These are phyloP conservation scores for Chaetomiaceae sp. DNA, from an alignment of 2,329 filamentous ascomycete species.

Conservation along the genomic window DNA sequence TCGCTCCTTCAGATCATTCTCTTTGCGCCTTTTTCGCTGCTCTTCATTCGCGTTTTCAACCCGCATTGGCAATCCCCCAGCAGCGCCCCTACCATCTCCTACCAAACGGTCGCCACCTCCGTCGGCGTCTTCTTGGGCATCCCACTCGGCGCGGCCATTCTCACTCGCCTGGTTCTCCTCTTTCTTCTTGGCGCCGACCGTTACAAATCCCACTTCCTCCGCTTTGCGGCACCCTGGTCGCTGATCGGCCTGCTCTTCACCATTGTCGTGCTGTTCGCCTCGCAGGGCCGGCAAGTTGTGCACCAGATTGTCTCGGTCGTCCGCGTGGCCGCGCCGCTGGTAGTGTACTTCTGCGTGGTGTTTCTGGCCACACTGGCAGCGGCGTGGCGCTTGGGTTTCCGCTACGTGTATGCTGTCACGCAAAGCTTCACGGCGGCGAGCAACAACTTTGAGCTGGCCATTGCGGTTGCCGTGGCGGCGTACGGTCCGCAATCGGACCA, in stretches of 20 bases:
- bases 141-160: conserved; percentile 70
- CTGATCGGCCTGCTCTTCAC: conserved; percentile 82
- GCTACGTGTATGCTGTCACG: conserved; percentile 15
- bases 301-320: conserved; percentile 79
- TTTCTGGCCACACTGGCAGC: conserved; percentile 64
- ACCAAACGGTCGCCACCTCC: conserved; percentile 66
- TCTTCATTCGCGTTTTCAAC: conserved; percentile 63
- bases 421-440: conserved; percentile 38
- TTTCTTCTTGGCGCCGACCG: conserved; percentile 46
- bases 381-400: conserved; percentile 59
- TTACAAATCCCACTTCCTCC: conserved; percentile 67
- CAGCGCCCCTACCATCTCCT: conserved; percentile 37
- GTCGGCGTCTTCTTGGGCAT: conserved; percentile 83
- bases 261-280: conserved; percentile 78
- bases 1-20: conserved; percentile 69
- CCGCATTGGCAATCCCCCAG: conserved; percentile 32
- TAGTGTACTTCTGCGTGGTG: conserved; percentile 73
- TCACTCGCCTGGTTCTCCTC: conserved; percentile 62
- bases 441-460: conserved; percentile 90
- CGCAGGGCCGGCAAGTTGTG: conserved; percentile 69
- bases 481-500: conserved; percentile 74
- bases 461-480: conserved; percentile 77
- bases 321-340: conserved; percentile 70
- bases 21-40: conserved; percentile 61
- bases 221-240: conserved; percentile 63